These are phyloP conservation scores for Papilionanthe hybrid DNA, from an alignment of 116 monocot genomes.

Conservation along the genomic window DNA sequence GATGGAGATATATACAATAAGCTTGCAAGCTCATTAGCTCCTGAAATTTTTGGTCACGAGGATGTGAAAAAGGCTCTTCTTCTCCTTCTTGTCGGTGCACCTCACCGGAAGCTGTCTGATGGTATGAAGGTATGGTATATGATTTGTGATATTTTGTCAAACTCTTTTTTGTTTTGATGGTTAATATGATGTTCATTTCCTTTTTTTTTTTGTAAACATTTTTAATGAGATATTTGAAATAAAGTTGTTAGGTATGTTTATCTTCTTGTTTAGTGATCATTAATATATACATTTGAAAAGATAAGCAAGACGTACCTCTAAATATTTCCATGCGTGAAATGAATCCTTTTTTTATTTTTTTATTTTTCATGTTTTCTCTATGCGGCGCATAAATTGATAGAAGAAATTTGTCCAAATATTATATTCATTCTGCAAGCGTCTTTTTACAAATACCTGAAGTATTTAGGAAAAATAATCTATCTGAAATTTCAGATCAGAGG, in stretches of 20 bases:
- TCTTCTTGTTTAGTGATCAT: background rate
- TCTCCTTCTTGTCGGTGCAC: constrained; percentile 93
- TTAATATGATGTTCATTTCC: background rate
- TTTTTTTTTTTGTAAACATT: background rate
- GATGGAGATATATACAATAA: constrained; percentile 97
- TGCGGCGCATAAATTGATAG: background rate
- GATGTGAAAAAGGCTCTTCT: constrained; percentile 97
- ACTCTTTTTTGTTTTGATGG: background rate
- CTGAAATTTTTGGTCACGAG: constrained; percentile 99
- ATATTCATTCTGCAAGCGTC: background rate
- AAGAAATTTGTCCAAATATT: background rate
- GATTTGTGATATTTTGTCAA: background rate
- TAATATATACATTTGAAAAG: background rate
- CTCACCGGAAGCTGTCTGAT: constrained; percentile 84
- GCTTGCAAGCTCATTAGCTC: constrained; percentile 79
- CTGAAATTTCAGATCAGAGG: constrained; percentile 74
- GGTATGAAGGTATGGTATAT: constrained; percentile 82
- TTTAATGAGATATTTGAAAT: background rate
- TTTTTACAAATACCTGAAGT: background rate
- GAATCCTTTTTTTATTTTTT: background rate
- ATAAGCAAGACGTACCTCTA: background rate
- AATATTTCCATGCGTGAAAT: background rate
- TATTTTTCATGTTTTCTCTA: background rate
- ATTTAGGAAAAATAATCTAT: background rate
- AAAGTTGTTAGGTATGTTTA: background rate